Conservation (phyloP, 306 rosid genomes). For the Delonix regia region DNA sequence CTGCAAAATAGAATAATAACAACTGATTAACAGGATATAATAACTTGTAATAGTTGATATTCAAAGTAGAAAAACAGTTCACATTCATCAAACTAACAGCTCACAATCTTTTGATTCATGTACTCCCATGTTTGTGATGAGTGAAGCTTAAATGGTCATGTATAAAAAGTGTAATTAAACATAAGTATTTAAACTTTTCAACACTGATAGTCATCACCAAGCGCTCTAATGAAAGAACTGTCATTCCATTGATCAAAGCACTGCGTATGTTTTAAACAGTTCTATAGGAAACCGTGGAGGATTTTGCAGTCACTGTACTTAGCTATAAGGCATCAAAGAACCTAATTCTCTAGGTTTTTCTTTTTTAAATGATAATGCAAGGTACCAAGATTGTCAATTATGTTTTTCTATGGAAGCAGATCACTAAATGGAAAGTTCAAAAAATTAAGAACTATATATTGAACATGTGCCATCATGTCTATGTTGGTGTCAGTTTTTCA, state of each 20-base stretch:
- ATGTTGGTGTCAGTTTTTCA: background rate
- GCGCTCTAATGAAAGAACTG: background rate
- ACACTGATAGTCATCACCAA: background rate
- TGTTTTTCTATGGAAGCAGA: background rate
- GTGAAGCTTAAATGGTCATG: too few species aligned
- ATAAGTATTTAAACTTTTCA: background rate
- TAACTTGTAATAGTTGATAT: background rate
- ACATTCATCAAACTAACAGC: too few species aligned
- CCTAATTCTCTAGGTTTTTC: background rate
- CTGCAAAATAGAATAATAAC: conserved; percentile 45
- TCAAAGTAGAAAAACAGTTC: background rate
- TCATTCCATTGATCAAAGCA: background rate
- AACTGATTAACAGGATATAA: conserved; percentile 8
- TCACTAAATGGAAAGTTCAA: too few species aligned
- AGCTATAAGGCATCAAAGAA: background rate
- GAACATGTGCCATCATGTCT: background rate
- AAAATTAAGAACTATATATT: background rate
- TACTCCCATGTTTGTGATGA: background rate
- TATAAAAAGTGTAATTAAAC: background rate
- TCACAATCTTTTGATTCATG: background rate
- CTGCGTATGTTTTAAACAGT: background rate
- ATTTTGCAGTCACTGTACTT: background rate
- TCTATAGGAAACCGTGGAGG: background rate
- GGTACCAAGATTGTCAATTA: too few species aligned
- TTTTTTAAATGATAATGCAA: too few species aligned